Base-by-base conservation (phyloP, 768 basidiomycete genomes). In the Gloeostereum incarnatum region DNA sequence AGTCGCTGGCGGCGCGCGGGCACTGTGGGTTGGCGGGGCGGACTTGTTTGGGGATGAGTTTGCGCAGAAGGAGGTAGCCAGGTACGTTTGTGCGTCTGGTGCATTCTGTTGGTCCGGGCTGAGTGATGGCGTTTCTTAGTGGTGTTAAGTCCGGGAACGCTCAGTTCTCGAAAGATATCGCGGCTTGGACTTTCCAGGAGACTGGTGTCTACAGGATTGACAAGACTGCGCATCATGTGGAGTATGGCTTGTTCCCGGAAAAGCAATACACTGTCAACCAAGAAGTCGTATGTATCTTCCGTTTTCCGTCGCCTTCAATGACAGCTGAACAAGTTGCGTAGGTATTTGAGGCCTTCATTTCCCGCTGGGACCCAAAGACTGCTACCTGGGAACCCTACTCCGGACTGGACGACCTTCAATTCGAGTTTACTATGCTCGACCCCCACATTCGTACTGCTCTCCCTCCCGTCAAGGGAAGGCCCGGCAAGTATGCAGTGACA, bases 371-470 rank as follows among this genome's bases (percentile, higher is more conserved):
- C 49, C 56, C 78, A 16, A 55, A 54, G 41, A 68, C 65, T 5
- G 60, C 64, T 6, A 56, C 54, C 9, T 97, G 91, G 90, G 62
- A 63, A 36, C 81, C 89, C 0, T 80, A 79, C 55, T 78, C 80
- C 9, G 73, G 69, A 22, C 57, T 90, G 36, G 56, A 62, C 8
- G 96, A 98, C 55, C 54, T 98, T 20, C 94, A 97, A 50, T 69
- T 98, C 36, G 93, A 94, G 49, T 97, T 98, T 56, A 94, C 91
- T 16, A 99, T 99, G 96, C 78, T 99, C 27, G 96, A 99, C 57
- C 96, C 96, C 1, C 92, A 96, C 58, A 65, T 98, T 43, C 88
- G 96, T 24, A 89, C 80, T 10, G 62, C 82, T 5, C 69, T 99
- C 7, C 65, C 58, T 8, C 69, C 82, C 8, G 73, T 78, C 6